Percentiles rank a stretch among this genome's conserved stretches.
These are phyloP conservation scores for Leccinum olivaceoglutinosum DNA, from an alignment of 1,284 basidiomycete genomes.

Conservation along the genomic window DNA sequence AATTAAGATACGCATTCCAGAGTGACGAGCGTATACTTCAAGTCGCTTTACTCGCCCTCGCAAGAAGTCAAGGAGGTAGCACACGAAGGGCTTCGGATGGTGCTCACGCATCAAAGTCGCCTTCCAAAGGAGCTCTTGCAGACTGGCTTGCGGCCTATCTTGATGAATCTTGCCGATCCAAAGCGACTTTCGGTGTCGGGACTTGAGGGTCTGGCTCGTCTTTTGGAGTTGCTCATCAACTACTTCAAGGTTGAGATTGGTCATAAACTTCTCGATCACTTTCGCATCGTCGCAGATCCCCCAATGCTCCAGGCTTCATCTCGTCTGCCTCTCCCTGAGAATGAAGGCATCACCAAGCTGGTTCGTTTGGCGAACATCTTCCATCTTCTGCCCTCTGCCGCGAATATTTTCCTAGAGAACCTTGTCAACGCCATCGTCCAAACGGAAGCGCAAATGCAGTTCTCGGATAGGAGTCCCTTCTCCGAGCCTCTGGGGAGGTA, in stretches of 20 bases:
- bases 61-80: constrained; percentile 94
- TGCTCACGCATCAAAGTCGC: constrained; percentile 85
- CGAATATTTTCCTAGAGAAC: constrained; percentile 87
- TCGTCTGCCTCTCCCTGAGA: constrained; percentile 76
- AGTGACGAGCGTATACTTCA: constrained; percentile 96
- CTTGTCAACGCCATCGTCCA: constrained; percentile 89
- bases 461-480: constrained; percentile 88
- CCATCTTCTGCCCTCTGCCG: constrained; percentile 89
- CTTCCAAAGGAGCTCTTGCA: constrained; percentile 96
- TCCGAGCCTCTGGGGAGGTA: constrained; percentile 91
- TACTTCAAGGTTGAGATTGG: constrained; percentile 99
- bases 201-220: constrained; percentile 91
- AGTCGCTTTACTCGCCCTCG: constrained; percentile 93
- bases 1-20: constrained; percentile 35
- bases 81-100: constrained; percentile 85
- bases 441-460: constrained; percentile 88
- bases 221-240: constrained; percentile 92
- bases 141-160: constrained; percentile 89
- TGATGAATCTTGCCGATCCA: constrained; percentile 98
- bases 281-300: constrained; percentile 83
- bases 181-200: constrained; percentile 45
- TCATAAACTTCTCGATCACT: constrained; percentile 94
- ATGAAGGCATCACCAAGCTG: constrained; percentile 89
- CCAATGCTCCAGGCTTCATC: constrained; percentile 81
- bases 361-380: constrained; percentile 96